A percentile compares a stretch with the other conserved stretches of the same genome.
Conservation (phyloP, 495 filamentous ascomycete genomes). For the Xylaria curta region DNA sequence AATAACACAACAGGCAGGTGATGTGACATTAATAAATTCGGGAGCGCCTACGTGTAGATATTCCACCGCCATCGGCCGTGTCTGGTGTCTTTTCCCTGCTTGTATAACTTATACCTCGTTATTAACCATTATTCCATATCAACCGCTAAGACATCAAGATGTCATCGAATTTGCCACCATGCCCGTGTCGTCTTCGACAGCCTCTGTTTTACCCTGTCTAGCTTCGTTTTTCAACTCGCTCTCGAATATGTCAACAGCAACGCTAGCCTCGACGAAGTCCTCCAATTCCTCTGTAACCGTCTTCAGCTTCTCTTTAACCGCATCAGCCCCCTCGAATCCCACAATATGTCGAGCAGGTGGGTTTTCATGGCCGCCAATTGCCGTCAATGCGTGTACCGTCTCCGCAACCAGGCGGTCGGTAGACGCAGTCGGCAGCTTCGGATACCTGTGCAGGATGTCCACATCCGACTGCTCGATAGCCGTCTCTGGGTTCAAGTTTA, state of each 20-base stretch:
- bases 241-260: conserved; percentile 78
- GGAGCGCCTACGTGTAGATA: background rate
- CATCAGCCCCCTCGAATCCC: conserved; percentile 84
- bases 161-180: background rate
- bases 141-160: conserved; percentile 4
- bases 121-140: background rate
- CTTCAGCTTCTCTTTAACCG: conserved; percentile 95
- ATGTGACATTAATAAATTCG: background rate
- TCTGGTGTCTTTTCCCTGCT: background rate
- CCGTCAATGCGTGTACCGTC: conserved; percentile 88
- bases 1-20: background rate
- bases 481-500: conserved; percentile 63
- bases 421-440: conserved; percentile 68
- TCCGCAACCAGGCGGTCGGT: conserved; percentile 78
- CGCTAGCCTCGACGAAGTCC: conserved; percentile 90
- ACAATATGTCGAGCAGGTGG: conserved; percentile 94
- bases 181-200: conserved; percentile 16
- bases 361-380: conserved; percentile 94
- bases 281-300: conserved; percentile 95
- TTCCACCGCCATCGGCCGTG: background rate
- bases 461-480: conserved; percentile 51
- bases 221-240: conserved; percentile 57
- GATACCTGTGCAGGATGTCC: conserved; percentile 73
- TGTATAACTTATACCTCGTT: background rate
- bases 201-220: conserved; percentile 43